These are phyloP conservation scores for Proliferodiscus dingleyae DNA, from an alignment of 2,329 filamentous ascomycete species.

Conservation along the genomic window DNA sequence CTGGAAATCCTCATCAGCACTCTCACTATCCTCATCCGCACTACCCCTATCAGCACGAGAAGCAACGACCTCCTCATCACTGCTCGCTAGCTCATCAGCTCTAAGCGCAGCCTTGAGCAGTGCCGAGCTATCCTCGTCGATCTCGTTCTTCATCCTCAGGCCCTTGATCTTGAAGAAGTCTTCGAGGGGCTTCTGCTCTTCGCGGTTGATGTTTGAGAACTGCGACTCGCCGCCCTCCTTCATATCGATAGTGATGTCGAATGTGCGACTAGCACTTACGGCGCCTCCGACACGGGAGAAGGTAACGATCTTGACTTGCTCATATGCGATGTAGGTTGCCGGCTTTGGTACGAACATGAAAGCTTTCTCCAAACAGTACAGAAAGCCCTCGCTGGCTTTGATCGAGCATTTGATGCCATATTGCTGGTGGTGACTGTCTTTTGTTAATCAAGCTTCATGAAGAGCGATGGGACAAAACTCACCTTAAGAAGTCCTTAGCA, in stretches of 20 bases:
- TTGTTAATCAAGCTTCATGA: slow-evolving; percentile 24
- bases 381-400: slow-evolving; percentile 95
- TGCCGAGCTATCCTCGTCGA: slow-evolving; percentile 74
- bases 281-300: slow-evolving; percentile 95
- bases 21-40: slow-evolving; percentile 94
- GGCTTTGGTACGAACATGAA: slow-evolving; percentile 99
- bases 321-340: slow-evolving; percentile 93
- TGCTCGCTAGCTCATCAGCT: slow-evolving; percentile 67
- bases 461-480: slow-evolving; percentile 25
- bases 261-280: slow-evolving; percentile 88
- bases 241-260: slow-evolving; percentile 90
- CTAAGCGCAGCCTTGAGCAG: slow-evolving; percentile 78
- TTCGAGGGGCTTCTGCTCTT: slow-evolving; percentile 95
- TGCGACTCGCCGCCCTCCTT: slow-evolving; percentile 87
- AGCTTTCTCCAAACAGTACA: slow-evolving; percentile 96
- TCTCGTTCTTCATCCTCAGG: slow-evolving; percentile 96
- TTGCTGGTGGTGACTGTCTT: slow-evolving; percentile 73
- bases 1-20: slow-evolving; percentile 91
- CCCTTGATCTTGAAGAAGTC: slow-evolving; percentile 96
- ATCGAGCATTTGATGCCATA: slow-evolving; percentile 99
- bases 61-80: slow-evolving; percentile 74
- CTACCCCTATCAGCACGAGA: slow-evolving; percentile 74
- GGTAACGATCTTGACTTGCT: slow-evolving; percentile 84
- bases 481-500: slow-evolving; percentile 87
- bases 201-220: slow-evolving; percentile 98